Base-by-base conservation (phyloP, 176 grass and related monocot genomes). In the Carex myosuroides region DNA sequence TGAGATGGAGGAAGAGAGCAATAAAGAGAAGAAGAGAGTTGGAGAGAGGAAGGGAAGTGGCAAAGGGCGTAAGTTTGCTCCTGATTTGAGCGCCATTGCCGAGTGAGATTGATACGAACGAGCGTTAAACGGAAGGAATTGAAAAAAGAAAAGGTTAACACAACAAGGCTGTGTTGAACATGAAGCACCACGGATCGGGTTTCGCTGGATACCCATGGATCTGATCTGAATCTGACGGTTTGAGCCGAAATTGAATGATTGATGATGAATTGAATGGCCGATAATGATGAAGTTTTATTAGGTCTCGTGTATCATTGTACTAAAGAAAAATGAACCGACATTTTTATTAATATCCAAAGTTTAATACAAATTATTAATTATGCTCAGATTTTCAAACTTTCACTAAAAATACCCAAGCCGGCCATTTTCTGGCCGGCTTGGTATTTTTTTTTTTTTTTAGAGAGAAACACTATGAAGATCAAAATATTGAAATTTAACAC, bases 1-100 rank as follows among this genome's bases (percentile, higher is more conserved):
- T 86, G 77, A 82, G 20, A 84, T 83, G 13, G 88, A 85, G 30
- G 82, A 75, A 44, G 88, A 84, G 79, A 79, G 79, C 1, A 70
- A 39, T 39, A 39, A 46, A 37, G 64, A 72, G 10, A 18, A 5
- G 68, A 65, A 39, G 29, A 60, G 9, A 17, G 55, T 30, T 21
- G 69, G 21, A 39, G 32, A 3, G 26, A 88, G 86, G 37, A 33
- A 35, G 50, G 11, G 30, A 13, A 86, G 70, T 64, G 83, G 85
- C 9, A 84, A 69, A 42, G 48, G 85, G 14, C 55, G 83, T n/a
- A 91, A 83, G 22, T 98, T 98, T 79, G 69, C 77, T 0, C 87
- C 95, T 18, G 90, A 88, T 79, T 60, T 98, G 14, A 85, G 81
- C 3, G 86, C 89, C 69, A 94, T 98, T 88, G 57, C 87, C 0